Evolutionary conservation across 2,329 filamentous ascomycete genomes (phyloP).

Genomic region (Pseudogymnoascus sp.): DNA sequence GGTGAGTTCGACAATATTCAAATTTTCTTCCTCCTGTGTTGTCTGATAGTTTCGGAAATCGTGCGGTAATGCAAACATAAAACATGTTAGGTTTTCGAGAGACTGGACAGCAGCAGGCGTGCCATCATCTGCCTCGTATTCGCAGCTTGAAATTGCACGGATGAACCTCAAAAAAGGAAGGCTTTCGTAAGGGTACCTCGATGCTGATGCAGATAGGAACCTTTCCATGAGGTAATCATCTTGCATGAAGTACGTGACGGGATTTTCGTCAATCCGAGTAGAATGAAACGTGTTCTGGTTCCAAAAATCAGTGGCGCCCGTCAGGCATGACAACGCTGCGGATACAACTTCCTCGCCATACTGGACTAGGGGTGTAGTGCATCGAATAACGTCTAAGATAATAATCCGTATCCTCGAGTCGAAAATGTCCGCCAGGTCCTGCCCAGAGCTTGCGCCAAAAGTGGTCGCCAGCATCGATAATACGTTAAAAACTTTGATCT

Average conservation of each 20-base stretch:
- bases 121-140: slow-evolving; percentile 27
- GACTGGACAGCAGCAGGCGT: slow-evolving; percentile 48
- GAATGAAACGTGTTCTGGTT: background rate
- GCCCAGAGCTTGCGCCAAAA: slow-evolving; percentile 33
- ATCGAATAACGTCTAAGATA: slow-evolving; percentile 29
- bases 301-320: slow-evolving; percentile 27
- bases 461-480: slow-evolving; percentile 36
- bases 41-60: slow-evolving; percentile 69
- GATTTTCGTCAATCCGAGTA: slow-evolving; percentile 8
- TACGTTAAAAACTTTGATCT: slow-evolving; percentile 40
- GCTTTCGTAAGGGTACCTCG: slow-evolving; percentile 80
- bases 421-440: slow-evolving; percentile 23
- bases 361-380: slow-evolving; percentile 24
- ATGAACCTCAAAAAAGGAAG: slow-evolving; percentile 68
- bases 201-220: slow-evolving; percentile 57
- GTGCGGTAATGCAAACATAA: slow-evolving; percentile 70
- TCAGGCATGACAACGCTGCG: slow-evolving; percentile 25
- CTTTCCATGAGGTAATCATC: slow-evolving; percentile 35
- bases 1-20: slow-evolving; percentile 65
- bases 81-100: slow-evolving; percentile 59
- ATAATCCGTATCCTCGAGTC: slow-evolving; percentile 27
- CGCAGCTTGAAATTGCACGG: slow-evolving; percentile 52
- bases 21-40: slow-evolving; percentile 77
- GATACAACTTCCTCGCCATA: slow-evolving; percentile 30
- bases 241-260: slow-evolving; percentile 43